Conservation (phyloP, 495 filamentous ascomycete genomes). For the Pseudoneurospora amorphoporcata region DNA sequence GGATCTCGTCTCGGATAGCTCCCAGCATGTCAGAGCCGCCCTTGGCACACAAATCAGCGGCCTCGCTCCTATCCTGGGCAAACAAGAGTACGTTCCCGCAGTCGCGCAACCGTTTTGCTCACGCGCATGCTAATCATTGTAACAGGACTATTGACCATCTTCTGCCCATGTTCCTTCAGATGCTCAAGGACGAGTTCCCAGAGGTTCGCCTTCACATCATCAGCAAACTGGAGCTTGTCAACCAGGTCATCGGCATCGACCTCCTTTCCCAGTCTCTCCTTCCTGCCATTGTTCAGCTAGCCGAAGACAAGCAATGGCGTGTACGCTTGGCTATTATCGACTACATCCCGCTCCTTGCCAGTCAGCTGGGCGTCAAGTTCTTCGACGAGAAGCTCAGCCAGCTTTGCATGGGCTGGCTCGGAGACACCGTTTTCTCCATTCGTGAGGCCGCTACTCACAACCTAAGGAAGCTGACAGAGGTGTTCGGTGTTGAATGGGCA, state of each 20-base stretch:
- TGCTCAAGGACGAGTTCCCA: slow-evolving; percentile 98
- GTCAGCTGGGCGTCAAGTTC: slow-evolving; percentile 92
- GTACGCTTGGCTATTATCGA: slow-evolving; percentile 97
- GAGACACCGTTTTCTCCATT: slow-evolving; percentile 97
- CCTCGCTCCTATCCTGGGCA: slow-evolving; percentile 91
- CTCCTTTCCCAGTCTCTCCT: slow-evolving; percentile 91
- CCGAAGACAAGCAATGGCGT: slow-evolving; percentile 99
- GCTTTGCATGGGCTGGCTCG: slow-evolving; percentile 98
- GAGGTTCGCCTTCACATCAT: slow-evolving; percentile 98
- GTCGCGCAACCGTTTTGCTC: neutral
- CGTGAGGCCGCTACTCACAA: slow-evolving; percentile 95
- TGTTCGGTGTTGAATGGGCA: slow-evolving; percentile 98
- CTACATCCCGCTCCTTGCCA: slow-evolving; percentile 94
- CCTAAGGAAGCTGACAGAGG: slow-evolving; percentile 94
- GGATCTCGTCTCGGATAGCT: slow-evolving; percentile 88
- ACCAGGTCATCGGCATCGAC: slow-evolving; percentile 97
- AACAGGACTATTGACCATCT: slow-evolving; percentile 85
- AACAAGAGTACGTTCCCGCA: slow-evolving; percentile 69
- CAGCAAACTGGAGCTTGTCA: slow-evolving; percentile 93
- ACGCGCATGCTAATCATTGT: slow-evolving; percentile 14
- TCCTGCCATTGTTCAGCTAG: slow-evolving; percentile 94
- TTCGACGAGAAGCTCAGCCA: slow-evolving; percentile 94
- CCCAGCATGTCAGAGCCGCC: slow-evolving; percentile 92
- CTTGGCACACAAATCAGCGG: slow-evolving; percentile 96
- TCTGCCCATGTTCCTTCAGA: slow-evolving; percentile 96